These are phyloP conservation scores for Dendrobium huoshanense DNA, from an alignment of 106 monocot genomes.

Conservation along the genomic window DNA sequence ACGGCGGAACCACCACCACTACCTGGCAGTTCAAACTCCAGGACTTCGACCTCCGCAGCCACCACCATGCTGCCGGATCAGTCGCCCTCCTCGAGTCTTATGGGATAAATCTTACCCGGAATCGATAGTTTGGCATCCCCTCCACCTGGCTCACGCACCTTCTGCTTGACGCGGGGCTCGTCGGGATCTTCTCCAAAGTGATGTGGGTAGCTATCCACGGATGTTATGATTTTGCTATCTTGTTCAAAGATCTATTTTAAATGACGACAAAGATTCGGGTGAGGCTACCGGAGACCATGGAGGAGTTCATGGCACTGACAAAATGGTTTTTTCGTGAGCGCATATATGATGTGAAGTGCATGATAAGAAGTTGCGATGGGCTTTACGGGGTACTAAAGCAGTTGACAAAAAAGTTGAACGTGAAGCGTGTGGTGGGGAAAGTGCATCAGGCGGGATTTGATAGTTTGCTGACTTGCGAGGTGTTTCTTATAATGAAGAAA, in stretches of 20 bases:
- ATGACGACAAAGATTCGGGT: no score
- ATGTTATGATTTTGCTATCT: no score
- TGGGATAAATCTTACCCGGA: no score
- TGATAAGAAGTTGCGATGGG: neutral
- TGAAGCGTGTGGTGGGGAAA: neutral
- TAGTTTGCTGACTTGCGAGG: neutral
- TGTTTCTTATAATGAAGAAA: no score
- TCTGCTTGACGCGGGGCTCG: neutral
- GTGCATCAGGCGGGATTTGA: constrained; percentile 3
- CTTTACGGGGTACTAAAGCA: neutral
- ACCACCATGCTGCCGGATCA: no score
- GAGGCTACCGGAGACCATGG: neutral
- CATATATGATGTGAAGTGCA: neutral
- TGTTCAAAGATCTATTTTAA: neutral
- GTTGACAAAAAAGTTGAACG: neutral
- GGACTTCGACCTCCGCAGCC: no score
- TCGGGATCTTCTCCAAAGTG: neutral
- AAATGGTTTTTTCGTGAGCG: neutral
- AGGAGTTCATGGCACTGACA: neutral
- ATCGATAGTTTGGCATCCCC: neutral
- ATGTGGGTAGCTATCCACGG: neutral
- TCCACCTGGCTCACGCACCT: neutral
- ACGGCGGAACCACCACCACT: no score
- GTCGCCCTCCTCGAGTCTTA: no score
- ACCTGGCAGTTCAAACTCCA: no score